Evolutionary conservation across 75 land plant genomes (phyloP).

Genomic region (Pseudotsuga menziesii): DNA sequence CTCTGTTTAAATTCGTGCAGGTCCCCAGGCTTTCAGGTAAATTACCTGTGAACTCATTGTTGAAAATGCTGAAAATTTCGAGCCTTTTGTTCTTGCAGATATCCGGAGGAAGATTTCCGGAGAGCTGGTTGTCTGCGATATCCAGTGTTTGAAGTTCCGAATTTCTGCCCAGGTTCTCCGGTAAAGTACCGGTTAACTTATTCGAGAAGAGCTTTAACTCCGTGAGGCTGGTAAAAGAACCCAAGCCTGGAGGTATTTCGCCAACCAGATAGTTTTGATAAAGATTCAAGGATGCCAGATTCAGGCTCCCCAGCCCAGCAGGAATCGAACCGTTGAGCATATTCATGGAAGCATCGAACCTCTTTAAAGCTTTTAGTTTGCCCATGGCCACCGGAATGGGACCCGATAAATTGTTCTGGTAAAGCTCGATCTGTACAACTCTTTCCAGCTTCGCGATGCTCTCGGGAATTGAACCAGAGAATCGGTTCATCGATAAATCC

Average conservation of each 20-base stretch:
- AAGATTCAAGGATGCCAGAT: conserved; percentile 63
- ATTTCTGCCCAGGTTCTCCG: conserved; percentile 40
- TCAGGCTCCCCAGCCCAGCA: conserved; percentile 33
- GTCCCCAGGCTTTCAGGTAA: conserved; percentile 44
- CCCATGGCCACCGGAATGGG: conserved; percentile 46
- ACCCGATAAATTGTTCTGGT: conserved; percentile 66
- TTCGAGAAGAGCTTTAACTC: conserved; percentile 55
- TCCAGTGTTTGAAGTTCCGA: conserved; percentile 48
- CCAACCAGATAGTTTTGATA: conserved; percentile 55
- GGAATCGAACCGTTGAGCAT: conserved; percentile 56
- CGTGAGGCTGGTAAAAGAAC: conserved; percentile 26
- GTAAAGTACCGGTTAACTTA: conserved; percentile 40
- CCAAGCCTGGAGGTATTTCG: conserved; percentile 36
- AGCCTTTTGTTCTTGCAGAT: conserved; percentile 50
- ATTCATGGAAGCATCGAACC: conserved; percentile 66
- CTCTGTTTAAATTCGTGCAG: conserved; percentile 44
- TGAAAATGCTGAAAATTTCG: conserved; percentile 46
- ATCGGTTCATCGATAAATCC: conserved; percentile 51
- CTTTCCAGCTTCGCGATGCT: conserved; percentile 36
- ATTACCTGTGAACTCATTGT: conserved; percentile 54
- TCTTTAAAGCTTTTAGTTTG: conserved; percentile 34
- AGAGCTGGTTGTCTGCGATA: conserved; percentile 46
- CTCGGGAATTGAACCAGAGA: conserved; percentile 56
- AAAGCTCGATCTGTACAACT: conserved; percentile 70
- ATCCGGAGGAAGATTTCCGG: conserved; percentile 53